Evolutionary conservation across 257 asterid genomes (phyloP).

Genomic region (Solanum etuberosum): DNA sequence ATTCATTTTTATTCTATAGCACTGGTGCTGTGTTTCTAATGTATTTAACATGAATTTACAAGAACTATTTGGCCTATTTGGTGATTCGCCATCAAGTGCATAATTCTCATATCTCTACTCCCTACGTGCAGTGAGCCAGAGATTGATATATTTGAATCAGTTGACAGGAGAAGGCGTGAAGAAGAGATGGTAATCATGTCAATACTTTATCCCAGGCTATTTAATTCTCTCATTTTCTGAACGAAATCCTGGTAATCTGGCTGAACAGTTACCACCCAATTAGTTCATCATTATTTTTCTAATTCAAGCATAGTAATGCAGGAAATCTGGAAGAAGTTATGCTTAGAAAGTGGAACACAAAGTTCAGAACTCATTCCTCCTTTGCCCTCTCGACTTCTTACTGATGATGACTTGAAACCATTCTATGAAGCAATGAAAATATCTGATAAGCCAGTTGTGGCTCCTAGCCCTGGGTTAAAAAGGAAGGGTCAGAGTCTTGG

Average conservation of each 20-base stretch:
- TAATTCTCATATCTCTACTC: not conserved
- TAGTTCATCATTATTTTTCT: not conserved
- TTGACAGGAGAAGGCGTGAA: slow-evolving; percentile 67
- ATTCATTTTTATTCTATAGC: not conserved
- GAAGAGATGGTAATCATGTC: slow-evolving; percentile 65
- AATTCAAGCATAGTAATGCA: slow-evolving; percentile 11
- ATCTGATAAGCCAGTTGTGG: slow-evolving; percentile 39
- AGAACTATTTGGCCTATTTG: not conserved
- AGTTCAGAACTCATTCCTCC: slow-evolving; percentile 46
- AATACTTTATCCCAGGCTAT: slow-evolving; percentile 1
- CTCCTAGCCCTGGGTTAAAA: slow-evolving; percentile 53
- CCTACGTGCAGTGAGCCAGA: slow-evolving; percentile 63
- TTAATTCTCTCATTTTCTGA: not conserved
- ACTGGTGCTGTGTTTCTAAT: not conserved
- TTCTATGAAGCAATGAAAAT: slow-evolving; percentile 88
- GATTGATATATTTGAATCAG: slow-evolving; percentile 81
- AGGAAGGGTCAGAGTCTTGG: slow-evolving; percentile 73
- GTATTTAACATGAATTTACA: not conserved
- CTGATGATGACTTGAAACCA: slow-evolving; percentile 67
- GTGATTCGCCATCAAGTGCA: not conserved
- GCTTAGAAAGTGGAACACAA: slow-evolving; percentile 30
- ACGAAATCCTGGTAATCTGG: not conserved
- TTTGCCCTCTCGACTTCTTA: slow-evolving; percentile 80
- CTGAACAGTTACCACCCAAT: not conserved
- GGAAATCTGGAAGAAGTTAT: slow-evolving; percentile 65